Base-by-base conservation (phyloP, 768 basidiomycete species). In the Trichaptum fuscoviolaceum region DNA sequence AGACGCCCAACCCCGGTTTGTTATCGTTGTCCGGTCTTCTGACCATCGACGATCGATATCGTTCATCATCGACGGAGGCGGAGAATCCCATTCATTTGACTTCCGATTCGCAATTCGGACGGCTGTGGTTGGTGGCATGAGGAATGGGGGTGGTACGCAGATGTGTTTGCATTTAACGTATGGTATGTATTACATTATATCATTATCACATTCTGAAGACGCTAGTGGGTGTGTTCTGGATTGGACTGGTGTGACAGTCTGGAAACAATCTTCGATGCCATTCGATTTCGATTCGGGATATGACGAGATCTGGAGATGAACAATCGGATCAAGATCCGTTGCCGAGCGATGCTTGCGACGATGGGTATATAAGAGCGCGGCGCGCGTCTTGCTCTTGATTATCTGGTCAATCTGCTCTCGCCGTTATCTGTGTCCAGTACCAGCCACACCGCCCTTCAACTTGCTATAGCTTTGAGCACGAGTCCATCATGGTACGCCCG, bases 281-380 rank as follows among this genome's bases (percentile, higher is more conserved):
- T 17, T 17, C 7, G 35, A 17, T 36, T 36, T 36, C 42, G 42
- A 52, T 52, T 52, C 42, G 42, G 42, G 42, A 52, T 52, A 20
- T 52, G 42, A 52, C 42, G 42, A 52, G 42, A 52, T 52, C 42
- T 52, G 42, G 42, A 52, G 42, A 52, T 52, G 42, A 12, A 52
- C 20, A 58, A 76, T 86, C 85, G 84, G 86, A 90, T 89, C 88
- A 85, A 87, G 88, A 88, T 90, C 88, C 86, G 87, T 80, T 73
- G 70, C 73, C 69, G 74, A 67, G 70, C 65, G 66, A 73, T 70
- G 69, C 52, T 67, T 73, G 64, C 63, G 68, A 67, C 71, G 74
- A 74, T 75, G 74, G 75, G 75, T 78, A 77, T 77, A 79, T 81
- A 80, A 81, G 79, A 76, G 66, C 72, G 75, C 70, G 63, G 71